Evolutionary conservation across 768 basidiomycete species (phyloP).

Genomic region (Agrocybe chaxingu): DNA sequence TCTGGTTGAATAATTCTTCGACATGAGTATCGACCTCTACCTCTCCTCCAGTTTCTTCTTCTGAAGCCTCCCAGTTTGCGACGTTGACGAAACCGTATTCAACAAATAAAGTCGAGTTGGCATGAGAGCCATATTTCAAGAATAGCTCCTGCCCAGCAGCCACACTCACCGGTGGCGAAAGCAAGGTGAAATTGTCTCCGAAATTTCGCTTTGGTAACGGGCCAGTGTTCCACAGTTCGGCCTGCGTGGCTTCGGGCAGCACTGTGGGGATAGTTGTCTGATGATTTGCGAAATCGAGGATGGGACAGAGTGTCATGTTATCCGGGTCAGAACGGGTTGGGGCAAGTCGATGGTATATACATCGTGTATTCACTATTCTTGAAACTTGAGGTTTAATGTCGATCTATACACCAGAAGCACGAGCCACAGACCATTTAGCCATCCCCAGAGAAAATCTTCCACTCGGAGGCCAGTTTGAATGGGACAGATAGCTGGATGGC

Average conservation of each 20-base stretch:
- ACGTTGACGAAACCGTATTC: conserved; percentile 87
- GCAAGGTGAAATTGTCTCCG: conserved; percentile 47
- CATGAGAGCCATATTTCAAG: conserved; percentile 78
- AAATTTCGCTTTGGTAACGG: conserved; percentile 25
- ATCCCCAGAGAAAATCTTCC: conserved; percentile 77
- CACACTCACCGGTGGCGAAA: conserved; percentile 40
- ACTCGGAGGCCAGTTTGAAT: conserved; percentile 15
- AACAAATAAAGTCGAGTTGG: conserved; percentile 72
- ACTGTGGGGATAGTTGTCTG: conserved; percentile 37
- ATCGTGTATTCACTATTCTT: conserved; percentile 82
- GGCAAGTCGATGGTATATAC: conserved; percentile 68
- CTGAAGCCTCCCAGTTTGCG: conserved; percentile 21
- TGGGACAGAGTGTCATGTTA: conserved; percentile 84
- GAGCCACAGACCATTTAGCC: conserved; percentile 73
- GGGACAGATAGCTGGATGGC: conserved; percentile 9
- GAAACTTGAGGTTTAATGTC: conserved; percentile 3
- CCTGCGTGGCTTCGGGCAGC: conserved; percentile 34
- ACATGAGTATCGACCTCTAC: conserved; percentile 59
- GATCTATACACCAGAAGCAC: background rate
- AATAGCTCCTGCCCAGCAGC: conserved; percentile 65
- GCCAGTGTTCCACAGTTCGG: conserved; percentile 33
- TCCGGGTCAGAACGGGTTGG: conserved; percentile 50
- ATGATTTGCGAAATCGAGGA: conserved; percentile 93
- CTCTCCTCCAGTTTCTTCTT: conserved; percentile 42
- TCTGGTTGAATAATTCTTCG: conserved; percentile 45